These are phyloP conservation scores for Gnaphalium uliginosum DNA, from an alignment of 129 eudicot species.

Conservation along the genomic window DNA sequence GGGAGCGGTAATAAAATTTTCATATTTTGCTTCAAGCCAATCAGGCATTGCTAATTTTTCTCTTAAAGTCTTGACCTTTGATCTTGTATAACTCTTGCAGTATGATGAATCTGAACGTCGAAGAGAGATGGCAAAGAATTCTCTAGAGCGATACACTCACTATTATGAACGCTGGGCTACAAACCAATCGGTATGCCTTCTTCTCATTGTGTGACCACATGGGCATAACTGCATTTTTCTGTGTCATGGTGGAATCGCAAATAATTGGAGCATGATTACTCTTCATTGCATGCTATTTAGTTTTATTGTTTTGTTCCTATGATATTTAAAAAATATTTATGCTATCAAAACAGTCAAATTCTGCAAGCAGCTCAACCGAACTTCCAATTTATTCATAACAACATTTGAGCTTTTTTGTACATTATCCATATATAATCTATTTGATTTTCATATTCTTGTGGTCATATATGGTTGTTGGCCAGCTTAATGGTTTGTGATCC, in stretches of 20 bases:
- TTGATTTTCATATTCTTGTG: neutral
- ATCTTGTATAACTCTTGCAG: constrained; percentile 6
- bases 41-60: neutral
- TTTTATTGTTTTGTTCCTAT: neutral
- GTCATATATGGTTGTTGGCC: neutral
- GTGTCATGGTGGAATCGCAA: neutral
- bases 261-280: neutral
- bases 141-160: constrained; percentile 93
- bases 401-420: neutral
- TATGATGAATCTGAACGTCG: constrained; percentile 22
- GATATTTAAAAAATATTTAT: neutral
- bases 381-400: neutral
- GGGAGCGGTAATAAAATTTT: constrained; percentile 63
- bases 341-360: no score
- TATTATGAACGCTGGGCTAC: constrained; percentile 99
- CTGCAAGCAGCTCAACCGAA: neutral
- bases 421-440: no score
- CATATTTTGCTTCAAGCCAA: constrained; percentile 10
- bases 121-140: constrained; percentile 78
- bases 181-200: constrained; percentile 75
- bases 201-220: constrained; percentile 11
- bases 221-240: neutral
- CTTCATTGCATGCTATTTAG: constrained; percentile 2
- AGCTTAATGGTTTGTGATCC: neutral
- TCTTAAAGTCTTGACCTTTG: neutral